Percentiles rank a stretch among this genome's conserved stretches.
Evolutionary conservation across 257 asterid species (phyloP).

Genomic region (Salvia splendens): DNA sequence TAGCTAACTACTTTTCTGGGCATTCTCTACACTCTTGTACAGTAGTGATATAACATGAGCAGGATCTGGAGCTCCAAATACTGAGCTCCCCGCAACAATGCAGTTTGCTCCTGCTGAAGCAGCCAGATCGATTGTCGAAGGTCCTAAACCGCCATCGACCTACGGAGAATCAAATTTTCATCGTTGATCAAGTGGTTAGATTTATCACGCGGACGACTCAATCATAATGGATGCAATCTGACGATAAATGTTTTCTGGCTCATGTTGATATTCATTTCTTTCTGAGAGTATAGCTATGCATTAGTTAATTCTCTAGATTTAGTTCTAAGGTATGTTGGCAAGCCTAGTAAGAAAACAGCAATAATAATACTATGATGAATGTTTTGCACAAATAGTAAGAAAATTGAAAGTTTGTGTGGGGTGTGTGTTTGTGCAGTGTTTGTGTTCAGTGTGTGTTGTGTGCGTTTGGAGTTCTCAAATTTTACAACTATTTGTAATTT

Average conservation of each 20-base stretch:
- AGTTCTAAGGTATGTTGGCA: slow-evolving; percentile 1
- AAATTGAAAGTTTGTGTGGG: too few relatives aligned
- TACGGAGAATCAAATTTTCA: background rate
- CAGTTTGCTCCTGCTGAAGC: slow-evolving; percentile 90
- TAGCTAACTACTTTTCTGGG: slow-evolving; percentile 35
- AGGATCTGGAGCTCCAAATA: slow-evolving; percentile 84
- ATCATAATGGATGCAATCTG: background rate
- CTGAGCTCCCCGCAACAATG: slow-evolving; percentile 89
- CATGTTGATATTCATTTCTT: background rate
- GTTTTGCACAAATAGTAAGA: background rate
- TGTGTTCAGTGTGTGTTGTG: too few relatives aligned
- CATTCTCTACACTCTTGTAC: slow-evolving; percentile 53
- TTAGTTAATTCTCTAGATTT: background rate
- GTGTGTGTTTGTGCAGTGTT: too few relatives aligned
- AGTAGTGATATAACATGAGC: slow-evolving; percentile 68
- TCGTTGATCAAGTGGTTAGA: background rate
- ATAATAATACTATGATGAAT: background rate
- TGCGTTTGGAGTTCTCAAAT: too few relatives aligned
- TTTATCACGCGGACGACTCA: background rate
- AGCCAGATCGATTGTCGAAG: slow-evolving; percentile 75
- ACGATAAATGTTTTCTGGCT: background rate
- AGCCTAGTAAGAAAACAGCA: background rate
- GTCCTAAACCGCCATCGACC: slow-evolving; percentile 97
- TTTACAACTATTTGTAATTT: too few relatives aligned
- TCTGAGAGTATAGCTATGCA: slow-evolving; percentile 23